Percentiles rank a stretch among this genome's conserved stretches.
These are phyloP conservation scores for Guadua angustifolia DNA, from an alignment of 176 grass and related monocot genomes.

Conservation along the genomic window DNA sequence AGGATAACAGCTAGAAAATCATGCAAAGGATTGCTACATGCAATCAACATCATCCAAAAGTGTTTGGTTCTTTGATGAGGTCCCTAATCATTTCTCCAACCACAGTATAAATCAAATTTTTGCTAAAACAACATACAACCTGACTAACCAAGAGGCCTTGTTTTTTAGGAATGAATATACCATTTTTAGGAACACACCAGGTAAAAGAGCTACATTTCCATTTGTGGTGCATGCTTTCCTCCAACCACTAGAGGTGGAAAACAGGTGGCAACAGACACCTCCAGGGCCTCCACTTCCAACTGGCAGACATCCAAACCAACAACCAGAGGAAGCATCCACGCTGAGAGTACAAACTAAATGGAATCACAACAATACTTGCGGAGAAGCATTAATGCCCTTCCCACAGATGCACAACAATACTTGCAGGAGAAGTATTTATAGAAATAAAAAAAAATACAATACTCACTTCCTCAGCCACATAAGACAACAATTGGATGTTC, in stretches of 20 bases:
- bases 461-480: not conserved
- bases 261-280: slow-evolving; percentile 11
- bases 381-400: not conserved
- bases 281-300: not conserved
- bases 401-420: slow-evolving; percentile 9
- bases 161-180: not conserved
- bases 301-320: slow-evolving; percentile 24
- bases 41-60: not conserved
- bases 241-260: slow-evolving; percentile 5
- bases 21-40: not conserved
- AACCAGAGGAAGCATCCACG: slow-evolving; percentile 15
- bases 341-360: not conserved
- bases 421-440: not conserved
- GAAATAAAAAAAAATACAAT: not conserved
- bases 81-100: slow-evolving; percentile 1
- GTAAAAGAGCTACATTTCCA: slow-evolving; percentile 30
- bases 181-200: not conserved
- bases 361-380: too few relatives aligned
- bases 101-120: not conserved
- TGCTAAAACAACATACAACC: not conserved
- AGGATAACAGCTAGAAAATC: slow-evolving; percentile 20
- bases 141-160: not conserved
- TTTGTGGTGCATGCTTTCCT: slow-evolving; percentile 11
- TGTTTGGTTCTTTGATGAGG: not conserved
- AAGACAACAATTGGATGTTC: slow-evolving; percentile 13